A percentile compares a stretch with the other conserved stretches of the same genome.
These are phyloP conservation scores for Gloeostereum incarnatum DNA, from an alignment of 768 basidiomycete species.

Conservation along the genomic window DNA sequence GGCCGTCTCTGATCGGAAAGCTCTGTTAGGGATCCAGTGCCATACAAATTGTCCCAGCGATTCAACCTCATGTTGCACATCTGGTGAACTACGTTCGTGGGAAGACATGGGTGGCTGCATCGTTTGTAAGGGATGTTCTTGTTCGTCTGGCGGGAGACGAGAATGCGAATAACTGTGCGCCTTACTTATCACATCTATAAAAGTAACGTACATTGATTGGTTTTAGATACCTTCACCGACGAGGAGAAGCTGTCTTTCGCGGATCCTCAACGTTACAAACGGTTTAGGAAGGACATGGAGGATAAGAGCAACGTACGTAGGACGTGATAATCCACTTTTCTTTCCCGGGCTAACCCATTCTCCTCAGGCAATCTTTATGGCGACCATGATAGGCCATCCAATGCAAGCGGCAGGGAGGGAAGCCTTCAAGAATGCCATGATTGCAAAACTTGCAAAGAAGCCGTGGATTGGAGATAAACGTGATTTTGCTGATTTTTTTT, in stretches of 20 bases:
- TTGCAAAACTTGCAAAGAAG: slow-evolving; percentile 39
- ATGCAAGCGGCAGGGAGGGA: slow-evolving; percentile 24
- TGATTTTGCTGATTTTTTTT: slow-evolving; percentile 10
- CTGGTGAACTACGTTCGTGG: slow-evolving; percentile 49
- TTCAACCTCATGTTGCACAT: slow-evolving; percentile 42
- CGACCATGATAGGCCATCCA: slow-evolving; percentile 28
- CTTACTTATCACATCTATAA: background rate
- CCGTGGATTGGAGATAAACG: slow-evolving; percentile 52
- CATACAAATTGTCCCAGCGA: slow-evolving; percentile 48
- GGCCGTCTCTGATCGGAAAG: background rate
- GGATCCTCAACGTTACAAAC: slow-evolving; percentile 36
- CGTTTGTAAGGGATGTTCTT: slow-evolving; percentile 32
- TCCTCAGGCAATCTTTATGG: slow-evolving; percentile 28
- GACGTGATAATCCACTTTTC: too few relatives aligned
- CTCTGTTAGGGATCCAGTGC: slow-evolving; percentile 46
- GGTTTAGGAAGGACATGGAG: slow-evolving; percentile 42
- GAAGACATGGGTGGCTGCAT: slow-evolving; percentile 45
- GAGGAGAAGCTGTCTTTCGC: slow-evolving; percentile 38
- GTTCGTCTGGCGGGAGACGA: slow-evolving; percentile 25
- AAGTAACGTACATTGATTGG: slow-evolving; percentile 2
- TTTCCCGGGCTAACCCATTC: background rate
- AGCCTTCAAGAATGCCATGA: slow-evolving; percentile 36
- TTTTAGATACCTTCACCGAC: slow-evolving; percentile 37
- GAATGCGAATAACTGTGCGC: slow-evolving; percentile 33
- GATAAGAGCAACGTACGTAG: slow-evolving; percentile 35